phyloP scores from a whole-genome alignment of 495 filamentous ascomycete genomes.

The Beverwykella pulmonaria region DNA sequence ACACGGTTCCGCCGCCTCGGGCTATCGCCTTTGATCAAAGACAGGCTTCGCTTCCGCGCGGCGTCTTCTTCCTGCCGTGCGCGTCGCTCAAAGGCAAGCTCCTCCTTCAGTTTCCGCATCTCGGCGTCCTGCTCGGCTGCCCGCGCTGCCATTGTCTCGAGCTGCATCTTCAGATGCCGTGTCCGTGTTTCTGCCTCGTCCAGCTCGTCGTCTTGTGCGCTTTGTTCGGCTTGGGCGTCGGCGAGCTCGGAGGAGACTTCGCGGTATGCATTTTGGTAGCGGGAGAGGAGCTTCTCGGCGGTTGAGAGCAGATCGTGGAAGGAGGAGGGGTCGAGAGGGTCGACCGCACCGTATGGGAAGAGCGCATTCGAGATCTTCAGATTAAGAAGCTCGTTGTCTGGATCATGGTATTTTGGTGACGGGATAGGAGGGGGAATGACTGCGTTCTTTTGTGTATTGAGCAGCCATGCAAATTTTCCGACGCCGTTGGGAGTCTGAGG shows the following conservation, averaged over 20 bases:
- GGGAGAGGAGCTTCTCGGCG: constrained; percentile 64
- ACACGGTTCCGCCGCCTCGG: constrained; percentile 32
- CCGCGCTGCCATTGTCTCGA: constrained; percentile 75
- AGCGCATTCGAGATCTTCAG: constrained; percentile 66
- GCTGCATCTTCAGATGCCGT: constrained; percentile 68
- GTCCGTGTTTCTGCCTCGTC: constrained; percentile 73
- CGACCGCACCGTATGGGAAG: constrained; percentile 57
- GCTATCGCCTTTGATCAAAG: constrained; percentile 19
- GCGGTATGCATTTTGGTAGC: constrained; percentile 73
- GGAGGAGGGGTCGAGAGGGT: constrained; percentile 64
- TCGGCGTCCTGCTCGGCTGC: constrained; percentile 65
- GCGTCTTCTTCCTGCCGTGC: constrained; percentile 58
- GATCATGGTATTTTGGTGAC: constrained; percentile 52
- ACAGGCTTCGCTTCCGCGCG: constrained; percentile 47
- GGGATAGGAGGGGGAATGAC: constrained; percentile 54
- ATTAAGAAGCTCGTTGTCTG: constrained; percentile 63
- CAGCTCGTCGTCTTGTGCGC: constrained; percentile 68
- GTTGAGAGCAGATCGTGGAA: constrained; percentile 71
- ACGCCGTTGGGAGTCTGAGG: constrained; percentile 12
- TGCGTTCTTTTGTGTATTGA: constrained; percentile 30
- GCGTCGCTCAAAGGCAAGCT: constrained; percentile 64
- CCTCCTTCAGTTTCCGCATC: constrained; percentile 64
- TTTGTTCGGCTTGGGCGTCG: constrained; percentile 63
- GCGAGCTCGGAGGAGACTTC: constrained; percentile 61
- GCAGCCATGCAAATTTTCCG: constrained; percentile 36